Conservation (phyloP, 2,329 filamentous ascomycete species). For the Penicillium janthinellum region DNA sequence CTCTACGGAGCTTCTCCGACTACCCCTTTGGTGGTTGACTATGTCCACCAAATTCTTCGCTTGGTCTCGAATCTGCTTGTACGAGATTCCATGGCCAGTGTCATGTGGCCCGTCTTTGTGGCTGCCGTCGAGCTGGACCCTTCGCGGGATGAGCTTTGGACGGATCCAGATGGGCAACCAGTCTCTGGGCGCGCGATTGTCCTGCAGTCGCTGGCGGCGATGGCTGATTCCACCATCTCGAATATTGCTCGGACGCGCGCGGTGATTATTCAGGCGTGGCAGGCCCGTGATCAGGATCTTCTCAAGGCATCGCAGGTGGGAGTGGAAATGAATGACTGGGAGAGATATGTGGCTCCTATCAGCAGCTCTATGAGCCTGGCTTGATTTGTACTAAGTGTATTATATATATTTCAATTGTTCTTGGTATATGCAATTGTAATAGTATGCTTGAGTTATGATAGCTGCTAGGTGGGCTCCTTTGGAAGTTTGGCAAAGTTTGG, state of each 20-base stretch:
- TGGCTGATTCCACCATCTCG: slow-evolving; percentile 45
- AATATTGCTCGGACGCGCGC: slow-evolving; percentile 50
- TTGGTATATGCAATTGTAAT: too few relatives aligned
- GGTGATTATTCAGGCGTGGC: slow-evolving; percentile 54
- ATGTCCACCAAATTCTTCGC: slow-evolving; percentile 40
- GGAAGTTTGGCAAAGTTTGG: too few relatives aligned
- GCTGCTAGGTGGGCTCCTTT: too few relatives aligned
- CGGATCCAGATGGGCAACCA: slow-evolving; percentile 18
- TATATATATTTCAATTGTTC: not conserved
- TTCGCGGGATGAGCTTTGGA: slow-evolving; percentile 41
- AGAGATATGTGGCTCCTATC: slow-evolving; percentile 45
- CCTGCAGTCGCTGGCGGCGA: slow-evolving; percentile 43
- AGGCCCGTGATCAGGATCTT: slow-evolving; percentile 44
- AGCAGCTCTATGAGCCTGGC: slow-evolving; percentile 48
- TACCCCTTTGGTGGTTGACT: slow-evolving; percentile 36
- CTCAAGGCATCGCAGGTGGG: slow-evolving; percentile 25
- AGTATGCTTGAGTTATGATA: too few relatives aligned
- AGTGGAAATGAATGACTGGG: slow-evolving; percentile 43
- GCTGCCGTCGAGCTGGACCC: slow-evolving; percentile 48
- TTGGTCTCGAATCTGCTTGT: slow-evolving; percentile 38
- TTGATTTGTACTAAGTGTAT: slow-evolving; percentile 20
- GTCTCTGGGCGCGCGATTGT: slow-evolving; percentile 44
- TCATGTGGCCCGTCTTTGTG: slow-evolving; percentile 50
- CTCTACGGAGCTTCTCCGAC: slow-evolving; percentile 47
- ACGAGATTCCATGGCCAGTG: slow-evolving; percentile 34